These are phyloP conservation scores for Beta vulgaris DNA, from an alignment of 148 eudicot species.

Conservation along the genomic window DNA sequence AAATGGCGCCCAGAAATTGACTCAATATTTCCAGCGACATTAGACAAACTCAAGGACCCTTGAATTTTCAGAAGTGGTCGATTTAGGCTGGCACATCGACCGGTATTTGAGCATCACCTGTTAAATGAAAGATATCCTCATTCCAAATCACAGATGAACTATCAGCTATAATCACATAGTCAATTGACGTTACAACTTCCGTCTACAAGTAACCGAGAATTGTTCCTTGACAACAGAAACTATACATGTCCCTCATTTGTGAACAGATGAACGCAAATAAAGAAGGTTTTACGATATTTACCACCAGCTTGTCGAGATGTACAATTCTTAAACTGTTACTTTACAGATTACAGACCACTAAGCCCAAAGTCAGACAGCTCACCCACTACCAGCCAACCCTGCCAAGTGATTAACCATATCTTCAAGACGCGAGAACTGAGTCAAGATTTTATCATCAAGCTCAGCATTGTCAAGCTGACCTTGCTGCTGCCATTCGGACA, in stretches of 20 bases:
- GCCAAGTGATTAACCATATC: constrained; percentile 53
- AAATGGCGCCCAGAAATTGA: no score
- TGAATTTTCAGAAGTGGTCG: no score
- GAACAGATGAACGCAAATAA: background rate
- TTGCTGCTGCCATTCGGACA: constrained; percentile 53
- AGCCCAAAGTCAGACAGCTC: constrained; percentile 7
- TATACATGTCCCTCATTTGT: background rate
- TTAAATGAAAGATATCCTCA: no score
- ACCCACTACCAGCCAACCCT: constrained; percentile 41
- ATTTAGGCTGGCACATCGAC: no score
- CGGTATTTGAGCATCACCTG: no score
- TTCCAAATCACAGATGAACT: no score
- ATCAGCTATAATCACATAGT: no score
- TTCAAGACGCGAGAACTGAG: constrained; percentile 64
- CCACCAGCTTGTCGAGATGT: background rate
- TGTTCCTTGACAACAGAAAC: background rate
- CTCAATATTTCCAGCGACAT: no score
- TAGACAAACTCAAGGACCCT: no score
- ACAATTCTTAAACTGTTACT: background rate
- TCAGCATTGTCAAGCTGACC: constrained; percentile 39
- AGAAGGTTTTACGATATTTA: background rate
- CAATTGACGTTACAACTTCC: no score
- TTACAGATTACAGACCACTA: background rate
- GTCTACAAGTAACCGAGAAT: background rate
- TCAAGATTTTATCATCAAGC: constrained; percentile 46